Conservation (phyloP, 768 basidiomycete species). For the Zangia roseola region DNA sequence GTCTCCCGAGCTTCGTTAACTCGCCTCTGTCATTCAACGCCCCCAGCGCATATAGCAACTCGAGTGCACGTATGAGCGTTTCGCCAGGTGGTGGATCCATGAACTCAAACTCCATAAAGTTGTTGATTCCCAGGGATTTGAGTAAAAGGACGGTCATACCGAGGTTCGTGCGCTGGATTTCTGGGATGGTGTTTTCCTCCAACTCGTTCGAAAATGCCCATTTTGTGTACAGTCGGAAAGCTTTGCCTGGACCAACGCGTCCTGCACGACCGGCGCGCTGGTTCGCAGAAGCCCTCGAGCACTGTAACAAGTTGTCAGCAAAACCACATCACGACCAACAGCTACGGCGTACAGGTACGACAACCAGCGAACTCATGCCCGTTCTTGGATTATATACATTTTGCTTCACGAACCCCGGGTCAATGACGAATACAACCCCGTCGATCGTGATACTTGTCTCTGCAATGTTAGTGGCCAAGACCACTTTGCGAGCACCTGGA, state of each 20-base stretch:
- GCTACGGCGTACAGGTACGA: conserved; percentile 78
- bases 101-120: conserved; percentile 97
- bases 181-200: conserved; percentile 95
- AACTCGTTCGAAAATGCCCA: conserved; percentile 97
- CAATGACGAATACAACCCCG: conserved; percentile 98
- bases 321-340: neutral
- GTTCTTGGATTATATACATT: conserved; percentile 98
- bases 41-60: conserved; percentile 91
- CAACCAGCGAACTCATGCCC: conserved; percentile 95
- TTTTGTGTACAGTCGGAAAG: conserved; percentile 98
- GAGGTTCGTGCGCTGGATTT: conserved; percentile 98
- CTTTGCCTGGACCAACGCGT: conserved; percentile 96
- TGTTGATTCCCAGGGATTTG: conserved; percentile 97
- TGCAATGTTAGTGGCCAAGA: conserved; percentile 98
- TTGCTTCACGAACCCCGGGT: conserved; percentile 99
- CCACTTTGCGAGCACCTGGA: conserved; percentile 93
- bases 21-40: conserved; percentile 96
- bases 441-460: conserved; percentile 99
- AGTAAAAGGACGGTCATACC: conserved; percentile 93
- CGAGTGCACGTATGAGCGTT: conserved; percentile 92
- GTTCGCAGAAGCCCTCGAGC: conserved; percentile 95
- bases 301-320: conserved; percentile 43
- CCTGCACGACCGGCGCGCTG: conserved; percentile 97
- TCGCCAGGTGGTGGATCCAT: conserved; percentile 98
- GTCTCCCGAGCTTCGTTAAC: conserved; percentile 91